Percentiles rank a stretch among this genome's conserved stretches.
Conservation (phyloP, 2,329 filamentous ascomycete genomes). For the Byssothecium circinans region DNA sequence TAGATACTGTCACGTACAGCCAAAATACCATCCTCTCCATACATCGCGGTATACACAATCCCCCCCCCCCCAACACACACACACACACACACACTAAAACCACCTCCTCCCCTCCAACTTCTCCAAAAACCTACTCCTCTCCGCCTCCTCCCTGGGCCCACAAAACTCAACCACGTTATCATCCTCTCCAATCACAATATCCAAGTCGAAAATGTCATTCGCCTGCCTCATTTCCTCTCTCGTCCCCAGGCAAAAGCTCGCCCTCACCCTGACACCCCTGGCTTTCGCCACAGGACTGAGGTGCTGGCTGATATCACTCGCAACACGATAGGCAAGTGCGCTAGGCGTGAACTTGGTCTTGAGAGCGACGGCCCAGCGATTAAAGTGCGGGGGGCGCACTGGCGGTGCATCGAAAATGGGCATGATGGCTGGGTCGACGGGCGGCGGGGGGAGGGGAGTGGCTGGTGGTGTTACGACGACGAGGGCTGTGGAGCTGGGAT, state of each 20-base stretch:
- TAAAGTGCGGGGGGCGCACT: constrained; percentile 28
- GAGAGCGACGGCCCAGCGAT: constrained; percentile 48
- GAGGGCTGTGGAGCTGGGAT: constrained; percentile 44
- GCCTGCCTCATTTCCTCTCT: constrained; percentile 24
- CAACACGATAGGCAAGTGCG: constrained; percentile 46
- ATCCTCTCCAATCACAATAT: constrained; percentile 45
- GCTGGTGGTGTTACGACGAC: constrained; percentile 37
- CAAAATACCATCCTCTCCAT: neutral
- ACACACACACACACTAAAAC: constrained; percentile 39
- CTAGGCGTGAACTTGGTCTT: constrained; percentile 44
- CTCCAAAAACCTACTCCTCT: constrained; percentile 43
- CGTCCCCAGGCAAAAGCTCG: constrained; percentile 49
- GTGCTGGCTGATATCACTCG: constrained; percentile 44
- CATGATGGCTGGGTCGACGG: constrained; percentile 32
- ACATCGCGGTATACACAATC: neutral
- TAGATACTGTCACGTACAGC: neutral
- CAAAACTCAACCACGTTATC: constrained; percentile 46
- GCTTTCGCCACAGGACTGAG: constrained; percentile 46
- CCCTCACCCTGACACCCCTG: constrained; percentile 47
- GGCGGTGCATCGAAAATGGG: constrained; percentile 21
- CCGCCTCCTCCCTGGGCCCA: constrained; percentile 50
- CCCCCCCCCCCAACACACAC: neutral
- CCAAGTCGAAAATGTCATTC: constrained; percentile 50
- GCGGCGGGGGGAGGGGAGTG: constrained; percentile 10
- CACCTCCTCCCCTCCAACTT: constrained; percentile 49